A percentile compares a stretch with the other conserved stretches of the same genome.
Evolutionary conservation across 345 rosid species (phyloP).

Genomic region (Dimocarpus longan): DNA sequence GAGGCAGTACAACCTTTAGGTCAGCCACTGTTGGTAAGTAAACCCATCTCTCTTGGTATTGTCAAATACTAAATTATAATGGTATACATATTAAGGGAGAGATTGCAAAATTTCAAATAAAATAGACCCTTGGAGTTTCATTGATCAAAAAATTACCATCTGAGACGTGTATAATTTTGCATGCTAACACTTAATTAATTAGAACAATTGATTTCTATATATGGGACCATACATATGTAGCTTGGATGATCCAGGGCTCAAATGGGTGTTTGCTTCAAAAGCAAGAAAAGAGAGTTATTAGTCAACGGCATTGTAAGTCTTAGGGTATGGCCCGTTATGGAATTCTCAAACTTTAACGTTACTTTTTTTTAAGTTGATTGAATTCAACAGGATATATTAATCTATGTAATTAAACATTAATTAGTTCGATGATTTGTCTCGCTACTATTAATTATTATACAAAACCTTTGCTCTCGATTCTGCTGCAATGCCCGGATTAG

Average conservation of each 20-base stretch:
- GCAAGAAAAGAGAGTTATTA: not conserved
- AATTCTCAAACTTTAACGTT: not conserved
- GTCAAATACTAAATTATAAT: too few species aligned
- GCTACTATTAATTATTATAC: too few species aligned
- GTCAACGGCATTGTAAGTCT: too few species aligned
- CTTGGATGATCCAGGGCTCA: not conserved
- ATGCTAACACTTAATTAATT: slow-evolving; percentile 5
- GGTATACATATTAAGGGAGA: too few species aligned
- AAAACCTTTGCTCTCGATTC: too few species aligned
- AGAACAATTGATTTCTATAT: not conserved
- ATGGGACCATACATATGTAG: not conserved
- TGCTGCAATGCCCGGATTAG: not conserved
- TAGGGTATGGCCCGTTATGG: too few species aligned
- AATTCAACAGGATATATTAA: too few species aligned
- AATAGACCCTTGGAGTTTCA: not conserved
- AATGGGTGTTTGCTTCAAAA: not conserved
- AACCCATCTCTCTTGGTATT: not conserved
- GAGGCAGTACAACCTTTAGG: slow-evolving; percentile 77
- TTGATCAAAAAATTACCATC: not conserved
- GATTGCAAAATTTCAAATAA: too few species aligned
- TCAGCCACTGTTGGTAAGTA: slow-evolving; percentile 91
- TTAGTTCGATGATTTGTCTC: too few species aligned
- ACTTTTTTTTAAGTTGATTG: not conserved
- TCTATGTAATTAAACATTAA: too few species aligned
- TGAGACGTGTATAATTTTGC: slow-evolving; percentile 12